phyloP scores from a whole-genome alignment of 805 yeast species.

The Kodamaea sagamina region DNA sequence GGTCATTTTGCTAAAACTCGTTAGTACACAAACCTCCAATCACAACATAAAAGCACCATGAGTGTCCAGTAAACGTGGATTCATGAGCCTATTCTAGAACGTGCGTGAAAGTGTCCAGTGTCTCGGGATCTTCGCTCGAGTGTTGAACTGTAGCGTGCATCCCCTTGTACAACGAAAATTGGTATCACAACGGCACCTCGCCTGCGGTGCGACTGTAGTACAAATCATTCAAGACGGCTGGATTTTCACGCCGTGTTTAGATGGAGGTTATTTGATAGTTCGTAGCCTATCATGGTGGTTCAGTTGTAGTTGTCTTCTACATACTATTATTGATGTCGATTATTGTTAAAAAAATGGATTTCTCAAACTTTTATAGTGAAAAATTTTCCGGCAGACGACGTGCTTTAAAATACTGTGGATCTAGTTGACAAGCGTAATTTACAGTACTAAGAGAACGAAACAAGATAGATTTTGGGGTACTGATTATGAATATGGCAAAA shows the following conservation, averaged over 20 bases:
- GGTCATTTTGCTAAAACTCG: slow-evolving; percentile 62
- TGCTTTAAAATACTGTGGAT: neutral
- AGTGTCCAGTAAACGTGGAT: slow-evolving; percentile 37
- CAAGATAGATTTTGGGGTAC: neutral
- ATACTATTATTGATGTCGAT: slow-evolving; percentile 7
- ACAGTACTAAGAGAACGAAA: neutral
- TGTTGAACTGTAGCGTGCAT: slow-evolving; percentile 9
- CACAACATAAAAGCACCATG: slow-evolving; percentile 33
- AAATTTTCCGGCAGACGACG: neutral
- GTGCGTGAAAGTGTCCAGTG: slow-evolving; percentile 27
- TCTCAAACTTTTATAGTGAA: slow-evolving; percentile 7
- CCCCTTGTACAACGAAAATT: slow-evolving; percentile 7
- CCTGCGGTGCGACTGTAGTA: slow-evolving; percentile 1
- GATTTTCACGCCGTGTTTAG: slow-evolving; percentile 21
- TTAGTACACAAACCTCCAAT: slow-evolving; percentile 12
- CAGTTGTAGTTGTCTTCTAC: slow-evolving; percentile 7
- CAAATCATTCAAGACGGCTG: slow-evolving; percentile 18
- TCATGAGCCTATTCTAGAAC: slow-evolving; percentile 29
- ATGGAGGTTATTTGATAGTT: slow-evolving; percentile 3
- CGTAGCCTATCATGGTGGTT: slow-evolving; percentile 7
- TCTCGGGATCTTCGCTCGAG: slow-evolving; percentile 21
- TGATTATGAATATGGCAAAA: neutral
- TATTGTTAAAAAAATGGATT: neutral
- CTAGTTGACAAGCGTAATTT: neutral
- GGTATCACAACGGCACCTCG: slow-evolving; percentile 1